Conservation (phyloP, 805 yeast species). For the Candida qinlingensis region DNA sequence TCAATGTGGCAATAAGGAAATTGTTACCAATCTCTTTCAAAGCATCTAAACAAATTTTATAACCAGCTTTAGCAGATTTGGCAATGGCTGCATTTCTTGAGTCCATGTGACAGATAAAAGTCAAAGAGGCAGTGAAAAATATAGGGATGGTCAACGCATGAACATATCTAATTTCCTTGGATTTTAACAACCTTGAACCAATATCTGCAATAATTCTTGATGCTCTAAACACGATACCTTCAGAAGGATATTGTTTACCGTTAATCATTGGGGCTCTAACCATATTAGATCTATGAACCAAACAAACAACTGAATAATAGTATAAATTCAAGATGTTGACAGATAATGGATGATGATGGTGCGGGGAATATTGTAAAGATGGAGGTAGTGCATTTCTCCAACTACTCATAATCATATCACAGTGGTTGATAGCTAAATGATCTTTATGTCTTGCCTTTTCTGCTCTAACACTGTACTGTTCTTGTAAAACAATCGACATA, state of each 20-base stretch:
- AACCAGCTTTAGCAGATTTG: slow-evolving; percentile 32
- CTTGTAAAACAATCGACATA: slow-evolving; percentile 60
- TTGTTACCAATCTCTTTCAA: slow-evolving; percentile 40
- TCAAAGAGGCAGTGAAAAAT: slow-evolving; percentile 58
- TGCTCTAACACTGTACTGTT: slow-evolving; percentile 67
- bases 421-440: slow-evolving; percentile 39
- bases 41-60: slow-evolving; percentile 28
- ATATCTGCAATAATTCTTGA: slow-evolving; percentile 70
- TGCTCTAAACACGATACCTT: slow-evolving; percentile 73
- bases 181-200: slow-evolving; percentile 47
- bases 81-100: slow-evolving; percentile 31
- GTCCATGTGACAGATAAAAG: slow-evolving; percentile 65
- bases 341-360: slow-evolving; percentile 42
- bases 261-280: slow-evolving; percentile 31
- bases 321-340: slow-evolving; percentile 58
- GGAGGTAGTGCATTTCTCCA: slow-evolving; percentile 70
- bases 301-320: slow-evolving; percentile 66
- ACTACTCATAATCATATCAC: slow-evolving; percentile 71
- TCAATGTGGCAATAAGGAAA: slow-evolving; percentile 47
- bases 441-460: slow-evolving; percentile 47
- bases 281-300: slow-evolving; percentile 67
- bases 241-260: slow-evolving; percentile 27
- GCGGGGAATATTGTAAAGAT: slow-evolving; percentile 55
- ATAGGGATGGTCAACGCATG: slow-evolving; percentile 58
- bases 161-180: slow-evolving; percentile 43